Evolutionary conservation across 352 stramenopile genomes (phyloP).

Genomic region (Phytophthora ohioensis): DNA sequence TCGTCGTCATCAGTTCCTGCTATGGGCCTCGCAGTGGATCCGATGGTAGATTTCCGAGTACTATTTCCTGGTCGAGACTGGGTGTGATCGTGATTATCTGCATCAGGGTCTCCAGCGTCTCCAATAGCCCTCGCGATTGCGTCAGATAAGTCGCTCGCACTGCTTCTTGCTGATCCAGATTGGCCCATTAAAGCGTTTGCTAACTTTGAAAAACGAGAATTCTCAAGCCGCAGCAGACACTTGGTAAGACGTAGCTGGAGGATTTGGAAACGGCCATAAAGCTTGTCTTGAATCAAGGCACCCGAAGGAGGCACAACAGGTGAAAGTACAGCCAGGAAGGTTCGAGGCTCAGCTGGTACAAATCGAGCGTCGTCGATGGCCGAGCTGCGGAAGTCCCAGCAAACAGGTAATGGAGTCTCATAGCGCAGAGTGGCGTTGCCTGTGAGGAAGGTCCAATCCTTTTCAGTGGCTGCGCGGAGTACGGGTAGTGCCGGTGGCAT

Average conservation of each 20-base stretch:
- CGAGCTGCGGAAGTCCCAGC: conserved; percentile 77
- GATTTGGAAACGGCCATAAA: conserved; percentile 74
- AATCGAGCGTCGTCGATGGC: conserved; percentile 78
- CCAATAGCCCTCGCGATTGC: conserved; percentile 54
- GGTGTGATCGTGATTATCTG: conserved; percentile 15
- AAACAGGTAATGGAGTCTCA: conserved; percentile 59
- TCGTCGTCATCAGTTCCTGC: conserved; percentile 28
- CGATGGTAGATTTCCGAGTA: conserved; percentile 19
- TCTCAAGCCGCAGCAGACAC: conserved; percentile 64
- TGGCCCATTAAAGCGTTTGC: conserved; percentile 25
- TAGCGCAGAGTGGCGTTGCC: conserved; percentile 52
- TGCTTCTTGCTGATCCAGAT: conserved; percentile 33
- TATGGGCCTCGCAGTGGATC: conserved; percentile 15
- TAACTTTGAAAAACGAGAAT: conserved; percentile 57
- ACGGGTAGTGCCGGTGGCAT: conserved; percentile 58
- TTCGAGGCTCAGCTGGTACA: conserved; percentile 66
- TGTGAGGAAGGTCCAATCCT: conserved; percentile 67
- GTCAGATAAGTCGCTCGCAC: conserved; percentile 42
- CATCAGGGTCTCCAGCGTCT: conserved; percentile 14
- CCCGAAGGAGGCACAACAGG: conserved; percentile 57
- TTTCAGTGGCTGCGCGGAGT: conserved; percentile 36
- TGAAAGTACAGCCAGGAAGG: conserved; percentile 56
- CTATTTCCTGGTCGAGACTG: conserved; percentile 13
- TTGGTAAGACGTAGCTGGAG: conserved; percentile 72
- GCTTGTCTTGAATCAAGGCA: conserved; percentile 71